These are phyloP conservation scores for Schizothecium vesticola DNA, from an alignment of 495 filamentous ascomycete species.

Conservation along the genomic window DNA sequence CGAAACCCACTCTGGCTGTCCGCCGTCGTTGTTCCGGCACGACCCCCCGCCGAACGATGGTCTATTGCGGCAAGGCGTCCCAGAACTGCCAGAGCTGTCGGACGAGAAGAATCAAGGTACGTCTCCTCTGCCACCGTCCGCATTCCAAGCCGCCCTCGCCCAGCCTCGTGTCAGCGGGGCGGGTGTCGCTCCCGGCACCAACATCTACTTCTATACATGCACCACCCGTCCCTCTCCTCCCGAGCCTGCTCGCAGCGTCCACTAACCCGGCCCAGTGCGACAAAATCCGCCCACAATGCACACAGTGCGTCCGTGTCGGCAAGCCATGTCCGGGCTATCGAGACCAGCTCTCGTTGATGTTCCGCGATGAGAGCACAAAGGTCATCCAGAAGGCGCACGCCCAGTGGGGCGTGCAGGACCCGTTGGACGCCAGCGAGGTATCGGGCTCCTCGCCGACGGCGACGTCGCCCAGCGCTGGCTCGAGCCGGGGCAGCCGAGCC, in stretches of 20 bases:
- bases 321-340: constrained; percentile 65
- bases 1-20: not conserved
- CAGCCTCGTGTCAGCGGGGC: not conserved
- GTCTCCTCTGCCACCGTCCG: not conserved
- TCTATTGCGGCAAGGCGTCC: constrained; percentile 66
- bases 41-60: constrained; percentile 42
- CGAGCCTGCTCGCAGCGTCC: not conserved
- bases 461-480: constrained; percentile 9
- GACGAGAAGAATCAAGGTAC: constrained; percentile 57
- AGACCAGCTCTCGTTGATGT: constrained; percentile 62
- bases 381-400: constrained; percentile 60
- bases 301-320: constrained; percentile 54
- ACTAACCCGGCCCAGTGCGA: constrained; percentile 52
- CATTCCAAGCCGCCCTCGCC: not conserved
- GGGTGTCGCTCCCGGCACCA: not conserved
- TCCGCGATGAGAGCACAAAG: constrained; percentile 65
- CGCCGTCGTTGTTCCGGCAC: not conserved
- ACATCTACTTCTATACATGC: not conserved
- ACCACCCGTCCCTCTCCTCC: constrained; percentile 20
- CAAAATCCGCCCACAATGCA: constrained; percentile 57
- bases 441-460: constrained; percentile 29
- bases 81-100: constrained; percentile 63
- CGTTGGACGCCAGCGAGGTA: constrained; percentile 14
- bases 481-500: constrained; percentile 2
- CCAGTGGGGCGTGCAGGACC: constrained; percentile 38